Conservation (phyloP, 805 yeast genomes). For the Hanseniaspora meyeri region DNA sequence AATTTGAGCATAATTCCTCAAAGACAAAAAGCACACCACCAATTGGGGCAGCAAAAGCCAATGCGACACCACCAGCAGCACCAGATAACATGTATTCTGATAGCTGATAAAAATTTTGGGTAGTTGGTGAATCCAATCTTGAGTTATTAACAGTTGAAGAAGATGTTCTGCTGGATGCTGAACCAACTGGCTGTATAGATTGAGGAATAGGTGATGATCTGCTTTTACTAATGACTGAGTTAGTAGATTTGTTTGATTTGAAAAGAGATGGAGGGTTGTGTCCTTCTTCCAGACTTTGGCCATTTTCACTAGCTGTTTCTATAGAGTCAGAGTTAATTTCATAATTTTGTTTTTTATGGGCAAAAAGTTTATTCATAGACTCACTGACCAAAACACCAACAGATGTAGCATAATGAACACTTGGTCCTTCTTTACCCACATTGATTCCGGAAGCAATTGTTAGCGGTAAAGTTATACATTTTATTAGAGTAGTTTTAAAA, state of each 20-base stretch:
- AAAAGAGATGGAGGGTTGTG: constrained; percentile 14
- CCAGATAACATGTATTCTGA: constrained; percentile 60
- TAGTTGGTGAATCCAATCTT: constrained; percentile 31
- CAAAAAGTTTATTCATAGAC: constrained; percentile 50
- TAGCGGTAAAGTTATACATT: constrained; percentile 70
- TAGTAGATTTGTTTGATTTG: constrained; percentile 18
- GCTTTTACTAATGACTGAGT: constrained; percentile 32
- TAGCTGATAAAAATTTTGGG: constrained; percentile 28
- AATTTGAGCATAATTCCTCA: constrained; percentile 66
- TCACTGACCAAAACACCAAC: constrained; percentile 40
- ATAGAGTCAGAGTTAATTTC: background rate
- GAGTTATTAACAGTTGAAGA: constrained; percentile 18
- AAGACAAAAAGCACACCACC: constrained; percentile 90
- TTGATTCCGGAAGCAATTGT: constrained; percentile 88
- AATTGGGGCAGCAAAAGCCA: constrained; percentile 93
- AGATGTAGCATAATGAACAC: constrained; percentile 95
- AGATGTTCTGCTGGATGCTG: constrained; percentile 19
- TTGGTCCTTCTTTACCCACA: constrained; percentile 96
- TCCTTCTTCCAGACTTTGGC: constrained; percentile 11
- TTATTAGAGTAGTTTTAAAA: constrained; percentile 57
- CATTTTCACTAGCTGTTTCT: background rate
- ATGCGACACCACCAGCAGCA: constrained; percentile 97
- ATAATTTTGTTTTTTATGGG: constrained; percentile 28
- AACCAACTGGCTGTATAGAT: constrained; percentile 1
- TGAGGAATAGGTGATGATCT: constrained; percentile 23